Percentiles rank a stretch among this genome's conserved stretches.
phyloP scores from a whole-genome alignment of 352 stramenopile species.

The Phytophthora melonis region DNA sequence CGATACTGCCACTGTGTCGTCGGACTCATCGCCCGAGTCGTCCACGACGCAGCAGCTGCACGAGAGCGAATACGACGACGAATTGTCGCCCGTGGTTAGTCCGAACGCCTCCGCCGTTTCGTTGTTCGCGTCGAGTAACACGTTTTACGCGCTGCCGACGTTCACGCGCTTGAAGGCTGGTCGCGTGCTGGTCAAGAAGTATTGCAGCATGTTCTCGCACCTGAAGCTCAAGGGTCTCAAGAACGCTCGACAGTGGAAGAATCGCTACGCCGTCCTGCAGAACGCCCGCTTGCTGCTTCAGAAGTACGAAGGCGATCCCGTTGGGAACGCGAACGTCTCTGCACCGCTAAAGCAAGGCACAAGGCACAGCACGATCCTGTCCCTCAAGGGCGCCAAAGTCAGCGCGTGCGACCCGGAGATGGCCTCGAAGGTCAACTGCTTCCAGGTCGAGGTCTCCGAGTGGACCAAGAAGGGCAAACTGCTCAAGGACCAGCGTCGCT shows the following conservation, averaged over 20 bases:
- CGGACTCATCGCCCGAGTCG: constrained; percentile 38
- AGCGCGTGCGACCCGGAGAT: constrained; percentile 76
- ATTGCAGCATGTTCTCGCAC: constrained; percentile 79
- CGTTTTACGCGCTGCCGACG: constrained; percentile 26
- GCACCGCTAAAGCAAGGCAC: constrained; percentile 31
- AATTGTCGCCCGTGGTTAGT: constrained; percentile 7
- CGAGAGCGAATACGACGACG: constrained; percentile 38
- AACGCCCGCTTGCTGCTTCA: constrained; percentile 73
- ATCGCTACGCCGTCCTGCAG: constrained; percentile 82
- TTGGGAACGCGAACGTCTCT: constrained; percentile 5
- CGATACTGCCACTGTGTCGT: constrained; percentile 19
- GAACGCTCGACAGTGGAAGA: constrained; percentile 81
- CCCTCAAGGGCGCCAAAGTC: constrained; percentile 80
- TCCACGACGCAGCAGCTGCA: constrained; percentile 41
- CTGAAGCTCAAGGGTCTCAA: constrained; percentile 72
- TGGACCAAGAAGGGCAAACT: constrained; percentile 86
- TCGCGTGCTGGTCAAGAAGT: constrained; percentile 83
- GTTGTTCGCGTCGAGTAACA: constrained; percentile 17
- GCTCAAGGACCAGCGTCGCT: constrained; percentile 65
- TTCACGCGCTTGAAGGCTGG: constrained; percentile 75
- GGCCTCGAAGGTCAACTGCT: constrained; percentile 80
- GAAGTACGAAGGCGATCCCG: constrained; percentile 63
- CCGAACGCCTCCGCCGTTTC: constrained; percentile 8
- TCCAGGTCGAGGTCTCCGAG: constrained; percentile 85
- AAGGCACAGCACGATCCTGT: constrained; percentile 68